Conservation (phyloP, 2,329 filamentous ascomycete genomes). For the Diplodia sapinea region DNA sequence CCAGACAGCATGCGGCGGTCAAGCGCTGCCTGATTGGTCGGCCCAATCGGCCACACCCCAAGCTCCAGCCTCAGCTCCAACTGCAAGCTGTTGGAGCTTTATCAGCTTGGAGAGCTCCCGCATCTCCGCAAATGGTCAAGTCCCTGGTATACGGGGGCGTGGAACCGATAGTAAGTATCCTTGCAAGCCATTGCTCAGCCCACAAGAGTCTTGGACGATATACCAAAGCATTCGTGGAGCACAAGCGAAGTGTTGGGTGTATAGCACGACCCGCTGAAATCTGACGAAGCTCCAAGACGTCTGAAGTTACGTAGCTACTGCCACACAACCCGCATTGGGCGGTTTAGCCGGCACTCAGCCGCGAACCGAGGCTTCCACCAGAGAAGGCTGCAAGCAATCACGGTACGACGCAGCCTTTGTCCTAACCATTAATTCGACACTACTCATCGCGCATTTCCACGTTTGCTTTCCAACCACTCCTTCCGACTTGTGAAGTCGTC, state of each 20-base stretch:
- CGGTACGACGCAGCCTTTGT: neutral
- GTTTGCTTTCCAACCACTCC: neutral
- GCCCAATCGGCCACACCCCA: neutral
- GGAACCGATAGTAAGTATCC: neutral
- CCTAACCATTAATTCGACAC: neutral
- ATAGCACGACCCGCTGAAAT: neutral
- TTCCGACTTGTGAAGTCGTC: too few relatives aligned
- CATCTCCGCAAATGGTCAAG: neutral
- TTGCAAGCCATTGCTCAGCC: neutral
- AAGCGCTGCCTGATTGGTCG: neutral
- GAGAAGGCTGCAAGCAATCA: neutral
- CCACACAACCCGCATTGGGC: slow-evolving; percentile 6
- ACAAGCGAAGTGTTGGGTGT: neutral
- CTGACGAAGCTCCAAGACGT: slow-evolving; percentile 29
- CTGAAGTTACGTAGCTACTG: neutral
- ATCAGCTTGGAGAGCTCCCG: neutral
- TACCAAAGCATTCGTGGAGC: neutral
- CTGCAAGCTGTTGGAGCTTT: neutral
- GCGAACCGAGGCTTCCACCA: neutral
- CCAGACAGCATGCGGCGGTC: too few relatives aligned
- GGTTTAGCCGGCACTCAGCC: neutral
- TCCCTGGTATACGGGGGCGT: neutral
- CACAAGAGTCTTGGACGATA: neutral
- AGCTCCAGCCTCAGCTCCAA: slow-evolving; percentile 17
- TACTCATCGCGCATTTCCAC: neutral